These are phyloP conservation scores for Rhizomucor miehei DNA, from an alignment of 371 early-diverging fungal genomes.

Conservation along the genomic window DNA sequence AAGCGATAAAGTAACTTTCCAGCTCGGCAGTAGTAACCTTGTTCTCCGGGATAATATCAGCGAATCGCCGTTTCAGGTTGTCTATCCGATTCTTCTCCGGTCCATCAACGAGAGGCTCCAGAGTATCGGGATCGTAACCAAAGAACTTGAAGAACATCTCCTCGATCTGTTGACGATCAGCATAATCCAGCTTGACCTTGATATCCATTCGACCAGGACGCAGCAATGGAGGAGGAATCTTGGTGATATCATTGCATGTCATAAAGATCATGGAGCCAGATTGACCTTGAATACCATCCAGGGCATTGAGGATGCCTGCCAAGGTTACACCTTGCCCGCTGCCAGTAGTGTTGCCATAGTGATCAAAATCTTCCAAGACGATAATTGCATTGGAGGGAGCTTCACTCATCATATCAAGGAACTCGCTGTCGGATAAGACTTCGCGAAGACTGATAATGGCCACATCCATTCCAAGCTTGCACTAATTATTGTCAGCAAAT, in stretches of 20 bases:
- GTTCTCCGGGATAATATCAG: slow-evolving; percentile 24
- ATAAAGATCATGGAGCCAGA: slow-evolving; percentile 73
- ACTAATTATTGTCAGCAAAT: slow-evolving; percentile 10
- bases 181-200: slow-evolving; percentile 81
- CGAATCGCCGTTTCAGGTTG: slow-evolving; percentile 9
- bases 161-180: slow-evolving; percentile 64
- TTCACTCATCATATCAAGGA: slow-evolving; percentile 77
- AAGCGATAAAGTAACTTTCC: slow-evolving; percentile 33
- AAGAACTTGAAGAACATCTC: slow-evolving; percentile 52
- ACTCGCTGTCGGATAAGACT: slow-evolving; percentile 78
- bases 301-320: slow-evolving; percentile 65
- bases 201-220: slow-evolving; percentile 96
- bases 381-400: slow-evolving; percentile 87
- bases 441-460: slow-evolving; percentile 85
- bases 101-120: slow-evolving; percentile 11
- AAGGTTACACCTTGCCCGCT: slow-evolving; percentile 13
- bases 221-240: slow-evolving; percentile 91
- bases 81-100: slow-evolving; percentile 7
- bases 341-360: slow-evolving; percentile 30
- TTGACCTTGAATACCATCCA: slow-evolving; percentile 80
- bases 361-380: slow-evolving; percentile 97
- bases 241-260: slow-evolving; percentile 94
- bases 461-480: slow-evolving; percentile 86
- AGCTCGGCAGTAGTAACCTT: slow-evolving; percentile 50
- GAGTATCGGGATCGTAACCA: slow-evolving; percentile 22